Percentiles rank a stretch among this genome's conserved stretches.
Evolutionary conservation across 1,284 basidiomycete species (phyloP).

Genomic region (Trametes versicolor): DNA sequence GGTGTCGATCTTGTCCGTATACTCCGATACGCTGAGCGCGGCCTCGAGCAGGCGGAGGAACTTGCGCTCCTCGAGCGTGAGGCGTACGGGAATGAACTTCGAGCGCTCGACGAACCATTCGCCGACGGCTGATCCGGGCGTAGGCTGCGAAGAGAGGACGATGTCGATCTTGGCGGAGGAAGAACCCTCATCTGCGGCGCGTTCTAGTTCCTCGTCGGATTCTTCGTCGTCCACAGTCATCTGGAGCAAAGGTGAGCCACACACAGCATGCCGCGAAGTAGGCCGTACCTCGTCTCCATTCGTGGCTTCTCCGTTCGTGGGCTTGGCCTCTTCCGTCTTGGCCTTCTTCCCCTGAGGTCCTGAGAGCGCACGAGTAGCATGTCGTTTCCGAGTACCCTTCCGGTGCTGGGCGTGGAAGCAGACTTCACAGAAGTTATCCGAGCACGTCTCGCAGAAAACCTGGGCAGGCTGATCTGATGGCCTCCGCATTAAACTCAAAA

Average conservation of each 20-base stretch:
- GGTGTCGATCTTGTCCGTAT: conserved; percentile 87
- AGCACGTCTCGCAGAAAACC: conserved; percentile 73
- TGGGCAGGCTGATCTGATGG: conserved; percentile 81
- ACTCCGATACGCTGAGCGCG: conserved; percentile 82
- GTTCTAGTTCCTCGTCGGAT: conserved; percentile 55
- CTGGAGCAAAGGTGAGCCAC: conserved; percentile 40
- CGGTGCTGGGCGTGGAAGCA: conserved; percentile 85
- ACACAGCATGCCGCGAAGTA: background rate
- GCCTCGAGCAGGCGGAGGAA: conserved; percentile 83
- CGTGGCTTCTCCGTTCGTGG: conserved; percentile 23
- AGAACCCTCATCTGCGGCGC: conserved; percentile 42
- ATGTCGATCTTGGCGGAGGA: conserved; percentile 49
- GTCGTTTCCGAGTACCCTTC: conserved; percentile 77
- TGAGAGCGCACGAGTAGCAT: conserved; percentile 61
- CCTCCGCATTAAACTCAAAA: conserved; percentile 1
- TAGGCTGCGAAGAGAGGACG: conserved; percentile 54
- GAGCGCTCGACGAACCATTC: conserved; percentile 85
- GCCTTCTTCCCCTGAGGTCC: conserved; percentile 39
- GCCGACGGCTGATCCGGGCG: conserved; percentile 66
- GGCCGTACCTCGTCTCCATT: conserved; percentile 42
- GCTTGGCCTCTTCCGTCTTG: conserved; percentile 38
- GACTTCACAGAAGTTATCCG: conserved; percentile 80
- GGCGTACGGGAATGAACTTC: conserved; percentile 79
- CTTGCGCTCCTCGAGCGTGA: conserved; percentile 78
- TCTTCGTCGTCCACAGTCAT: conserved; percentile 62